Base-by-base conservation (phyloP, 257 asterid genomes). In the Przewalskia tangutica region DNA sequence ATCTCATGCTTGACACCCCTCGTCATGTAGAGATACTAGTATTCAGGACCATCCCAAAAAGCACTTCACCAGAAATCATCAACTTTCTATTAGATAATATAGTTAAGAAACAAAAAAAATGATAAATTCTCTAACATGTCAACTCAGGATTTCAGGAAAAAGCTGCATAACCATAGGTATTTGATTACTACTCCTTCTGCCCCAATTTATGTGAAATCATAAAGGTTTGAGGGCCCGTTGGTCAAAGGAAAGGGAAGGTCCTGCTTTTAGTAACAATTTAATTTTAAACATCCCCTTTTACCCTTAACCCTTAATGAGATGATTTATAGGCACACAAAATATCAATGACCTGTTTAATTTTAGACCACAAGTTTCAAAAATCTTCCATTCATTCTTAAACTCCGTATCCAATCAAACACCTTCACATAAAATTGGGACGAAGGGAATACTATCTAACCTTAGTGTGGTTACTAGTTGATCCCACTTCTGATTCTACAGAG, bases 381-480 rank as follows among this genome's bases (percentile, higher is more conserved):
- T 27, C 32, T 27, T 27, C 1, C 1, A 27, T 27, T 27, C 32
- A 27, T 27, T 27, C 32, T 27, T 27, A 27, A 27, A 27, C 32
- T 1, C 1, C 1, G 32, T 27, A 2, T 27, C 32, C 32, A 27
- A 27, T 27, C 32, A 27, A 27, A 27, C 32, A 27, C 32, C 32
- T 27, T 27, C 32, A 27, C 32, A 27, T 27, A 27, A 27, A 27
- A 38, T 38, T 38, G 42, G 42, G 42, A 38, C 42, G 42, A 5
- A 38, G 42, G 42, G 42, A 38, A 5, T 38, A 64, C 14, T 50
- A 51, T 23, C 34, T 88, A 27, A 92, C 94, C 95, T 86, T 88
- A 17, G 84, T 10, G 18, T 78, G 84, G 71, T 78, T 77, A 32
- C 66, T 65, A 80, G 71, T 82, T 14, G 92, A 85, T 71, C 88